Percentiles rank a stretch among this genome's conserved stretches.
phyloP scores from a whole-genome alignment of 768 basidiomycete genomes.

The Lepiota brunneoincarnata region DNA sequence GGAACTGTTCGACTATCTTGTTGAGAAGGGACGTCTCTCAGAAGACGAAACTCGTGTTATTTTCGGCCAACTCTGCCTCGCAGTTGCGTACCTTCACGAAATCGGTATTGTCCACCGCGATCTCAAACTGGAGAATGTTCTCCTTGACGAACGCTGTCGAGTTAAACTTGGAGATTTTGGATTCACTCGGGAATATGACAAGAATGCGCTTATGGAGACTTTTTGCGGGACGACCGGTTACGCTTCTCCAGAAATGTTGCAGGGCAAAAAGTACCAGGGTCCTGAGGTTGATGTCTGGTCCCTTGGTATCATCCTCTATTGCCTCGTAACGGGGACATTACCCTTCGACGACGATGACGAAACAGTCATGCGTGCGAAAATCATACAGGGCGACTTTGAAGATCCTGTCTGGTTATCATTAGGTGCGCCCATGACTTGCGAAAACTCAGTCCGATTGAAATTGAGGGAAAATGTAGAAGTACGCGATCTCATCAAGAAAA shows the following conservation, averaged over 20 bases:
- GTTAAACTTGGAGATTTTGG: constrained; percentile 96
- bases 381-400: constrained; percentile 84
- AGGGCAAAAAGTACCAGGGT: constrained; percentile 85
- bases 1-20: constrained; percentile 97
- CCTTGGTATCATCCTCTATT: constrained; percentile 87
- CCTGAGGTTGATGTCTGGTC: constrained; percentile 99
- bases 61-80: constrained; percentile 96
- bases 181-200: constrained; percentile 90
- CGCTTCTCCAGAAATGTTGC: constrained; percentile 90
- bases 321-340: constrained; percentile 82
- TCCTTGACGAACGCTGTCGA: constrained; percentile 86
- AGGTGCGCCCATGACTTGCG: constrained; percentile 44
- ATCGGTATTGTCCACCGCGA: constrained; percentile 96
- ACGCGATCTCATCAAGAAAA: constrained; percentile 75
- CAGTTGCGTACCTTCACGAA: constrained; percentile 89
- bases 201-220: constrained; percentile 78
- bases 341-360: constrained; percentile 94
- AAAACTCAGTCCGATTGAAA: neutral
- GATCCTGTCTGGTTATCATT: constrained; percentile 90
- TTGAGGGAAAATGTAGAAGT: constrained; percentile 53
- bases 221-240: constrained; percentile 96
- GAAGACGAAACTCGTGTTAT: constrained; percentile 83
- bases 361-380: constrained; percentile 74
- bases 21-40: constrained; percentile 84
- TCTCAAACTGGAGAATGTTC: constrained; percentile 93